Evolutionary conservation across 192 early-diverging fungal genomes (phyloP).

Genomic region (Entophlyctis luteolus): DNA sequence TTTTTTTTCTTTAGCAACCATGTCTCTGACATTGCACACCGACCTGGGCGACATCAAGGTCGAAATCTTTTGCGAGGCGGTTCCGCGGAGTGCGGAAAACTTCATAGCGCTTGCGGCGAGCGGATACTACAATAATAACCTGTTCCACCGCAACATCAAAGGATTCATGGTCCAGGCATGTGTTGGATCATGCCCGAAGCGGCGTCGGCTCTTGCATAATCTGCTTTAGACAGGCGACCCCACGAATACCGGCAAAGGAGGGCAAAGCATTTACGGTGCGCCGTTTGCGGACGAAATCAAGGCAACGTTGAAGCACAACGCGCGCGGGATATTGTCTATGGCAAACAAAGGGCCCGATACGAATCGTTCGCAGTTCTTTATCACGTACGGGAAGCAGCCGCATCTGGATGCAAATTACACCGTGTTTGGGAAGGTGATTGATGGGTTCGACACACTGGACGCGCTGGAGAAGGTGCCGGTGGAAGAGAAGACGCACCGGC

Average conservation of each 20-base stretch:
- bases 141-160: slow-evolving; percentile 69
- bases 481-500: slow-evolving; percentile 69
- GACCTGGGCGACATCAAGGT: slow-evolving; percentile 40
- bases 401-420: slow-evolving; percentile 70
- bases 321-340: slow-evolving; percentile 69
- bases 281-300: slow-evolving; percentile 48
- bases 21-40: slow-evolving; percentile 57
- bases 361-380: slow-evolving; percentile 88
- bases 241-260: slow-evolving; percentile 70
- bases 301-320: slow-evolving; percentile 51
- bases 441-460: slow-evolving; percentile 79
- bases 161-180: slow-evolving; percentile 87
- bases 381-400: slow-evolving; percentile 70
- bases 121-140: slow-evolving; percentile 76
- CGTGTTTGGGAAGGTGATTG: slow-evolving; percentile 88
- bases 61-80: slow-evolving; percentile 62
- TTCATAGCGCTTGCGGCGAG: slow-evolving; percentile 81
- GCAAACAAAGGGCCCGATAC: slow-evolving; percentile 77
- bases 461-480: slow-evolving; percentile 83
- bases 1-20: too few relatives aligned
- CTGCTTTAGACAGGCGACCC: slow-evolving; percentile 64
- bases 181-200: neutral
- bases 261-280: slow-evolving; percentile 67
- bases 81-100: slow-evolving; percentile 76
- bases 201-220: neutral